phyloP scores from a whole-genome alignment of 2,329 filamentous ascomycete genomes.

The Calonectria henricotiae region DNA sequence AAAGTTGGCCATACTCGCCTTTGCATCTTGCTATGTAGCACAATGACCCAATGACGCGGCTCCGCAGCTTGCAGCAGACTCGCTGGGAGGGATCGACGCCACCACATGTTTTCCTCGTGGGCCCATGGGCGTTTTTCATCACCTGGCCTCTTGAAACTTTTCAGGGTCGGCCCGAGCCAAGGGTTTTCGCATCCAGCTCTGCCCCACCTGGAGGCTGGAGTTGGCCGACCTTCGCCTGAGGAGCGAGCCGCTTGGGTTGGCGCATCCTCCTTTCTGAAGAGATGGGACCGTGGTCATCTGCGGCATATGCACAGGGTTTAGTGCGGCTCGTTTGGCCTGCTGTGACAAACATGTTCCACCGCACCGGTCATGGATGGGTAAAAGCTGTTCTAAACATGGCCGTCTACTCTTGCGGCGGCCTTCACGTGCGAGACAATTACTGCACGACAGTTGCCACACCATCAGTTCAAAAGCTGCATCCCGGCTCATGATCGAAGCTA shows the following conservation, averaged over 20 bases:
- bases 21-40: neutral
- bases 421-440: slow-evolving; percentile 6
- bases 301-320: neutral
- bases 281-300: neutral
- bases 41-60: slow-evolving; percentile 17
- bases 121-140: slow-evolving; percentile 15
- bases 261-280: neutral
- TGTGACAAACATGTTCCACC: neutral
- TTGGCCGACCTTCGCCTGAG: slow-evolving; percentile 1
- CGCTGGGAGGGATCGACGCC: neutral
- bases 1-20: neutral
- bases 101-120: slow-evolving; percentile 20
- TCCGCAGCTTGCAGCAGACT: slow-evolving; percentile 7
- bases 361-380: slow-evolving; percentile 1
- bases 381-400: neutral
- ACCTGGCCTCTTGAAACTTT: slow-evolving; percentile 25
- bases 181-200: slow-evolving; percentile 6
- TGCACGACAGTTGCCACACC: neutral
- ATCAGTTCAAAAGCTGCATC: neutral
- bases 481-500: neutral
- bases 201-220: neutral
- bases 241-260: neutral
- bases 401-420: neutral
- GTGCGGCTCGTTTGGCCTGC: slow-evolving; percentile 12
- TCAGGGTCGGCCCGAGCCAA: slow-evolving; percentile 22